These are phyloP conservation scores for Candida tetrigidarum DNA, from an alignment of 1,139 yeast species.

Conservation along the genomic window DNA sequence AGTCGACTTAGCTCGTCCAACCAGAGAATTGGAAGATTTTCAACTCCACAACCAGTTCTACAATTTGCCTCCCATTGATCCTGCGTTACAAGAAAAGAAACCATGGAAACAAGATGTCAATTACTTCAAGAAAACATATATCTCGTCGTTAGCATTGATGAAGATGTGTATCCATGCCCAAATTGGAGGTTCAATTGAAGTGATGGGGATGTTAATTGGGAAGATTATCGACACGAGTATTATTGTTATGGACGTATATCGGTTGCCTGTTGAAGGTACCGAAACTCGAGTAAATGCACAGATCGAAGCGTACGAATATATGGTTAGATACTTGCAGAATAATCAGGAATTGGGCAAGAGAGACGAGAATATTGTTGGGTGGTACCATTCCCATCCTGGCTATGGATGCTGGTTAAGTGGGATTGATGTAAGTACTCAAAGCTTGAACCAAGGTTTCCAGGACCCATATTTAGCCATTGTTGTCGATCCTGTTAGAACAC, in stretches of 20 bases:
- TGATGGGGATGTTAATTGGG: conserved; percentile 96
- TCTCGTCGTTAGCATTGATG: conserved; percentile 75
- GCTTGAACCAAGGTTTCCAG: conserved; percentile 82
- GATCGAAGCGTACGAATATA: conserved; percentile 91
- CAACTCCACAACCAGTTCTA: conserved; percentile 11
- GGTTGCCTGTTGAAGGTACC: conserved; percentile 93
- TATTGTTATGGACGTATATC: conserved; percentile 80
- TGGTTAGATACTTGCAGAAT: conserved; percentile 79
- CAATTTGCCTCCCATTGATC: conserved; percentile 17
- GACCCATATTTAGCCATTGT: conserved; percentile 93
- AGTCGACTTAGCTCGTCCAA: conserved; percentile 8
- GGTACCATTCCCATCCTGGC: conserved; percentile 98
- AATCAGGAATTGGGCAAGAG: conserved; percentile 39
- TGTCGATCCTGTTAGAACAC: conserved; percentile 79
- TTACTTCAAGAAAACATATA: conserved; percentile 66
- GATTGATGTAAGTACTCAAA: conserved; percentile 88
- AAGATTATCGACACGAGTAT: conserved; percentile 61
- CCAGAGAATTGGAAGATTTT: neutral
- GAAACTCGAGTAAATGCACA: conserved; percentile 96
- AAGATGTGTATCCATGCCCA: conserved; percentile 87
- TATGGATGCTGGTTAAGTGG: conserved; percentile 95
- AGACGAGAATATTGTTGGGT: conserved; percentile 75
- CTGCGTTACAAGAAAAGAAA: conserved; percentile 19
- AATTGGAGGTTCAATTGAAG: conserved; percentile 86
- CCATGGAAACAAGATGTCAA: conserved; percentile 54